Evolutionary conservation across 2,329 filamentous ascomycete genomes (phyloP), one percentile per base, ranked within the genome.

Genomic region (Colletotrichum abscissum): DNA sequence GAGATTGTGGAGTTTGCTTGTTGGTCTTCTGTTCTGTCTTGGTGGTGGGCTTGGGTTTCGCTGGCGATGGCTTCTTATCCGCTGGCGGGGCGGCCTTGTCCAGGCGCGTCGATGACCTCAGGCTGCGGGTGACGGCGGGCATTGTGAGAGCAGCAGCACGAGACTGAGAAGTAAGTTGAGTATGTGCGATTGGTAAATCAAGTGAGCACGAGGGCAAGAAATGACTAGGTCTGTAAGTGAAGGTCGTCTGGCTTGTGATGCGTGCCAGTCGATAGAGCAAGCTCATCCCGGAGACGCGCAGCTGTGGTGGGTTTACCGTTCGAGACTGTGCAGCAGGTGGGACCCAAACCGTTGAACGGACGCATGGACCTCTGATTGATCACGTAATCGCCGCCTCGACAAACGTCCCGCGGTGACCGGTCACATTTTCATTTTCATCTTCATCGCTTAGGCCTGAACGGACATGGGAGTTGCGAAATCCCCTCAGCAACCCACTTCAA

Each of bases 31-130:
- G 5, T 2, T 19, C 19, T 11, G 28, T 6, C 11, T 56, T 38
- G 2, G 35, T 12, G n/a, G 28, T 19, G 26, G 16, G 9, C 46
- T 71, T 65, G 3, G 28, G n/a, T 57, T 66, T 65, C 24, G 24
- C 60, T 1, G 22, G 9, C 3, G 4, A 14, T 26, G 46, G 16
- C 70, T 55, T 64, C 49, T 62, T 57, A 12, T 60, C 59, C 6
- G 24, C 26, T 5, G 62, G 22, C 4, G 55, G 14, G 9, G 56
- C 46, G 9, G 56, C 35, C 0, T 49, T 35, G 35, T 35, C 57
- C 35, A 54, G 62, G 42, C 67, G 71, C 67, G 71, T 66, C 60
- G 71, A 73, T 49, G 71, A 73, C 71, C 69, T 54, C 16, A 72
- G 59, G 22, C 62, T 73, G 4, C 71, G 62, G 26, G 71, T 73